phyloP scores from a whole-genome alignment of 73 alveolate genomes.

The Paramecium sexaurelia region DNA sequence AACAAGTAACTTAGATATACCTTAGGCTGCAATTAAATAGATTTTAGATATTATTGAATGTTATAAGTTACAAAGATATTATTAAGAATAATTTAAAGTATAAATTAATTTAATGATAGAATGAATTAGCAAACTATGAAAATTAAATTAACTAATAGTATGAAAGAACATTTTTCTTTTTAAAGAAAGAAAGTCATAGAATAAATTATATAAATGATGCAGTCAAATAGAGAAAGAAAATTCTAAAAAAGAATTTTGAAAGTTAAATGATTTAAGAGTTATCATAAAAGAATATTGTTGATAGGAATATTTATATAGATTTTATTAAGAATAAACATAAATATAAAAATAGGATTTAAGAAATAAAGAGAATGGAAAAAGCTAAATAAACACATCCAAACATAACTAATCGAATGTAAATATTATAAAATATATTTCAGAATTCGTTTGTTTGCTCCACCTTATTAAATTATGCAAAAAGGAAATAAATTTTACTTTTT shows the following conservation, averaged over 20 bases:
- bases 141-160: neutral
- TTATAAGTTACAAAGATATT: neutral
- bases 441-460: neutral
- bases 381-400: neutral
- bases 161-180: neutral
- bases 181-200: neutral
- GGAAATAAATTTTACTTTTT: neutral
- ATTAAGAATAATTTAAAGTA: neutral
- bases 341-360: neutral
- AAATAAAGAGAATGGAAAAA: neutral
- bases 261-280: neutral
- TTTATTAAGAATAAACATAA: neutral
- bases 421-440: neutral
- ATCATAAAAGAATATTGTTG: neutral
- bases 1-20: neutral
- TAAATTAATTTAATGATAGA: neutral
- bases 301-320: neutral
- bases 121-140: neutral
- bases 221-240: neutral
- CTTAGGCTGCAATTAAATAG: neutral
- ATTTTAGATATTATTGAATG: neutral
- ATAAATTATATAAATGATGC: neutral
- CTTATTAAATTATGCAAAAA: neutral
- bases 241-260: neutral
- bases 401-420: neutral